Percentiles rank a stretch among this genome's conserved stretches.
These are phyloP conservation scores for Nannizziopsis barbatae DNA, from an alignment of 2,329 filamentous ascomycete species.

Conservation along the genomic window DNA sequence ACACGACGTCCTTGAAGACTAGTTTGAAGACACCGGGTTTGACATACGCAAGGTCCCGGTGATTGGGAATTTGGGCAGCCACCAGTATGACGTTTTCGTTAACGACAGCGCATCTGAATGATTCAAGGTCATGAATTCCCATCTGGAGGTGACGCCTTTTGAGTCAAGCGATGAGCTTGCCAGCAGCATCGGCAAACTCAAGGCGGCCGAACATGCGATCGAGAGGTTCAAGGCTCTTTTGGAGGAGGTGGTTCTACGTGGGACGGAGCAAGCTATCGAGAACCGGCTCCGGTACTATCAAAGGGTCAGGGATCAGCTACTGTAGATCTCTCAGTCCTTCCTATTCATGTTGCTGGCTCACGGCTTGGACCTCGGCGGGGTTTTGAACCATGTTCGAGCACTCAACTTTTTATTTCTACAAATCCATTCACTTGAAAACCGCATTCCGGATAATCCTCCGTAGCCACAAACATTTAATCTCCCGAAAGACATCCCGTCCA, in stretches of 20 bases:
- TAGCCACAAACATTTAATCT: not conserved
- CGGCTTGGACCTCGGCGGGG: not conserved
- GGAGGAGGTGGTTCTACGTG: not conserved
- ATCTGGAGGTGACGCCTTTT: not conserved
- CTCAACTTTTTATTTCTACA: not conserved
- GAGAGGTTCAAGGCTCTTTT: not conserved
- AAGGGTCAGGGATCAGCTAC: not conserved
- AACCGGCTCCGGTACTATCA: not conserved
- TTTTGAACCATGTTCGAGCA: not conserved
- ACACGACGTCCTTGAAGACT: not conserved
- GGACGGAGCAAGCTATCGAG: slow-evolving; percentile 1
- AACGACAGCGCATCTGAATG: not conserved
- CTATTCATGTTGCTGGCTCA: not conserved
- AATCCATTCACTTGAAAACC: not conserved
- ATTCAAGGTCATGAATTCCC: not conserved
- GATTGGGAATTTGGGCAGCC: not conserved
- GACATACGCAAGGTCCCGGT: not conserved
- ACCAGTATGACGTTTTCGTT: slow-evolving; percentile 3
- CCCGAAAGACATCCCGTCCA: not conserved
- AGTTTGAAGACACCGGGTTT: too few species aligned
- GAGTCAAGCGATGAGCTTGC: not conserved
- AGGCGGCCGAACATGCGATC: not conserved
- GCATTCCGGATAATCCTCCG: not conserved
- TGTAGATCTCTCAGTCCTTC: not conserved
- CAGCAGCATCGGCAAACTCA: not conserved